Conservation (phyloP, 768 basidiomycete genomes). For the Hygrocybe punicea region DNA sequence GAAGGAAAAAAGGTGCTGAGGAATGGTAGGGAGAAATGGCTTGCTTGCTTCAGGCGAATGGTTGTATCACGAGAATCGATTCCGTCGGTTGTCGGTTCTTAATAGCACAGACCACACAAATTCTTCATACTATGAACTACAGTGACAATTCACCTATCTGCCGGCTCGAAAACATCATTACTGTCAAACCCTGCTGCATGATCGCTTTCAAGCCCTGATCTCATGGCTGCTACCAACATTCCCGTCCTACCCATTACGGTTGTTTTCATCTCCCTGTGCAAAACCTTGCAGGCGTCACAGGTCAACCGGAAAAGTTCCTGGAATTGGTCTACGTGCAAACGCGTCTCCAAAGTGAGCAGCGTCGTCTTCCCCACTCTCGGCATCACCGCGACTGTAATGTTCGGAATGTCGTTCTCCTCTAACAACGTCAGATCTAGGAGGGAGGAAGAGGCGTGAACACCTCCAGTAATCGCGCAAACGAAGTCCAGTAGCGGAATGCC, state of each 20-base stretch:
- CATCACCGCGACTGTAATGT: constrained; percentile 85
- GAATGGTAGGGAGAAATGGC: constrained; percentile 87
- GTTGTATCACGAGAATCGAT: constrained; percentile 27
- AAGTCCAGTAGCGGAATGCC: constrained; percentile 91
- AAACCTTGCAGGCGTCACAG: constrained; percentile 67
- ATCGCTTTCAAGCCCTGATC: constrained; percentile 37
- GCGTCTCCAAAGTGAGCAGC: constrained; percentile 88
- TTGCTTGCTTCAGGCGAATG: constrained; percentile 83
- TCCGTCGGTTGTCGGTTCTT: too few relatives aligned
- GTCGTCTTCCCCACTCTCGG: constrained; percentile 84
- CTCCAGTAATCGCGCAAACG: constrained; percentile 84
- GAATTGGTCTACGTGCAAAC: constrained; percentile 90
- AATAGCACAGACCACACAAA: too few relatives aligned
- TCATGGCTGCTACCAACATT: constrained; percentile 61
- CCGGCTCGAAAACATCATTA: too few relatives aligned
- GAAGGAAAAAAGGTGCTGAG: constrained; percentile 96
- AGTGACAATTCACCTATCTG: too few relatives aligned
- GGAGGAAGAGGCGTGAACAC: constrained; percentile 76
- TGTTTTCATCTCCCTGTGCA: constrained; percentile 80
- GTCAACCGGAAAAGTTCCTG: constrained; percentile 83
- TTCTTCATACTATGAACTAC: too few relatives aligned
- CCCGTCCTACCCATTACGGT: constrained; percentile 64
- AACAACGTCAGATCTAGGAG: constrained; percentile 84
- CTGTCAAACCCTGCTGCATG: constrained; percentile 25
- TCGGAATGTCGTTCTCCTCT: constrained; percentile 89